Evolutionary conservation across 2,329 filamentous ascomycete genomes (phyloP), one percentile per base, ranked within the genome.

Genomic region (Aureobasidium sp.): DNA sequence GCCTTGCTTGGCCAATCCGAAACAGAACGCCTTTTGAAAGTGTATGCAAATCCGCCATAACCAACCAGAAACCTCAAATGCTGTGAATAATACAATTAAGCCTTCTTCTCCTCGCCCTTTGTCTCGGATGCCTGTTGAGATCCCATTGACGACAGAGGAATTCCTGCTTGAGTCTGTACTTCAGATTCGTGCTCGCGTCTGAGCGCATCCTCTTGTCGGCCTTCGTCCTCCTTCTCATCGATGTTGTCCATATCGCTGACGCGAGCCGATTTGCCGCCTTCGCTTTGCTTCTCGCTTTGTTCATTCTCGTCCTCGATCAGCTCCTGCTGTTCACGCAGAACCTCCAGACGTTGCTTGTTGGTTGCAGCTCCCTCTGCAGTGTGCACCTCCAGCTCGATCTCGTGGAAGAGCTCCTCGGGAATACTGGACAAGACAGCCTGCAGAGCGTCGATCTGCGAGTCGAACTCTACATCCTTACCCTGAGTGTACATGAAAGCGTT

Each of bases 261-360:
- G 8, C 66, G 67, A 49, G 68, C 65, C 31, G 66, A 64, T 39
- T 68, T 39, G 56, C 89, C 82, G 14, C 89, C 89, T 70, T 86
- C 86, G 74, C 89, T 86, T 76, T 89, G 90, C 74, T 88, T 84
- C 72, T 91, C 84, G 70, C 90, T 89, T 78, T 99, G 93, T 79
- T 94, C 85, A 66, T 93, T 95, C 80, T 99, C 94, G 73, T 99
- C 94, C 66, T 96, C 88, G 63, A 99, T 99, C 65, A 99, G 85
- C 74, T 97, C 94, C 75, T 99, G 90, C 80, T 99, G 94, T 80
- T 99, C 94, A 83, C 91, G 95, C 73, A 99, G 84, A 17, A 99
- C 94, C 80, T 99, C 94, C 45, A 99, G 88, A 74, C 94, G 89
- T 81, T 97, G 94, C 83, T 95, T 97, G 84, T 99, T 99, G 67